These are phyloP conservation scores for Aspergillus novofumigatus DNA, from an alignment of 2,329 filamentous ascomycete species.

Conservation along the genomic window DNA sequence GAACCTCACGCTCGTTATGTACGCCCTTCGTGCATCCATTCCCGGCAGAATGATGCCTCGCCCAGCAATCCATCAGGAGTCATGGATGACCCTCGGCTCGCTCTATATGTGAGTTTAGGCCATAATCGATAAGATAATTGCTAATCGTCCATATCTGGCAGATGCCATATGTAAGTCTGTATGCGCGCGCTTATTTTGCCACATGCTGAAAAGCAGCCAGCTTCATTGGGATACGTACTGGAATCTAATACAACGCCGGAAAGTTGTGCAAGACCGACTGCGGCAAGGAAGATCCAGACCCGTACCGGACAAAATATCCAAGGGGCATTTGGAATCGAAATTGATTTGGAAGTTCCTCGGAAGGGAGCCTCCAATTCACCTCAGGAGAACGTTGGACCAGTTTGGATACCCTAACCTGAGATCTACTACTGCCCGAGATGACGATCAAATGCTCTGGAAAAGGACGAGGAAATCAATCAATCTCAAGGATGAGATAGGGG, in stretches of 20 bases:
- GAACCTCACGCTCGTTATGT: slow-evolving; percentile 39
- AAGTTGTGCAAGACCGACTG: slow-evolving; percentile 51
- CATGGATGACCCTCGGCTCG: slow-evolving; percentile 21
- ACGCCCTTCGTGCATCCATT: slow-evolving; percentile 31
- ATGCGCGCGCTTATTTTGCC: background rate
- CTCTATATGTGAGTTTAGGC: slow-evolving; percentile 26
- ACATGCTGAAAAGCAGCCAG: slow-evolving; percentile 22
- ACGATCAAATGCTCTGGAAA: slow-evolving; percentile 66
- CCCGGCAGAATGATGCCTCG: slow-evolving; percentile 22
- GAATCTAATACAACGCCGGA: slow-evolving; percentile 53
- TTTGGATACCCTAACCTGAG: slow-evolving; percentile 59
- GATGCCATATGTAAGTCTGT: slow-evolving; percentile 26
- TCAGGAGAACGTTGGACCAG: slow-evolving; percentile 60
- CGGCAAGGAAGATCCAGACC: slow-evolving; percentile 54
- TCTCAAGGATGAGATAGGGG: slow-evolving; percentile 36
- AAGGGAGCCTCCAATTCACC: slow-evolving; percentile 58
- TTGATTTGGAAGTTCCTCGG: slow-evolving; percentile 62
- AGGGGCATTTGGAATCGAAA: slow-evolving; percentile 53
- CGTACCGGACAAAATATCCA: slow-evolving; percentile 52
- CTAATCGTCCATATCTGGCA: slow-evolving; percentile 7
- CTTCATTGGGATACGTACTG: slow-evolving; percentile 63
- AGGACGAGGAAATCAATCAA: slow-evolving; percentile 51
- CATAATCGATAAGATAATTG: background rate
- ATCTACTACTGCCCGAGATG: slow-evolving; percentile 58
- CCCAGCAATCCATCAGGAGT: slow-evolving; percentile 6